Evolutionary conservation across 306 rosid genomes (phyloP).

Genomic region (Cicer arietinum): DNA sequence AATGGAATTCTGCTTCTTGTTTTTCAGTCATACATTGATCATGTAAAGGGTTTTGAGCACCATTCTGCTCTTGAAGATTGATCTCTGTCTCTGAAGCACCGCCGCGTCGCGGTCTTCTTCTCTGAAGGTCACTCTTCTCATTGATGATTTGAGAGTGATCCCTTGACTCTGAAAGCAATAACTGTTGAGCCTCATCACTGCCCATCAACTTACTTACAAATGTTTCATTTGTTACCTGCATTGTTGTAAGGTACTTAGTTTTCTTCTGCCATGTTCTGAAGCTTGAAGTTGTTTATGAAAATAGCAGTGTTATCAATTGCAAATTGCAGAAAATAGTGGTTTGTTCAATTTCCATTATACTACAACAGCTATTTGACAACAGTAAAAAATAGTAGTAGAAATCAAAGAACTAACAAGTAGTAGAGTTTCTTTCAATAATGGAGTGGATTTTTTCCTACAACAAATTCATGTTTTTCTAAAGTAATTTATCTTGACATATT

Average conservation of each 20-base stretch:
- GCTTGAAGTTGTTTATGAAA: background rate
- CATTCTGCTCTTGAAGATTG: slow-evolving; percentile 44
- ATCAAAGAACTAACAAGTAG: background rate
- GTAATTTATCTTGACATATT: too few species aligned
- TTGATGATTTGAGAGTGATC: slow-evolving; percentile 44
- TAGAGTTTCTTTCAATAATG: background rate
- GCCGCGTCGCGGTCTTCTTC: slow-evolving; percentile 47
- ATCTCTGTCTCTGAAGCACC: slow-evolving; percentile 32
- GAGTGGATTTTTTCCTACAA: background rate
- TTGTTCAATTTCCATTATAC: too few species aligned
- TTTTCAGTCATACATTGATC: slow-evolving; percentile 19
- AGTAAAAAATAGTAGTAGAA: background rate
- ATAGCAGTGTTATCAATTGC: background rate
- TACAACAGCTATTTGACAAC: too few species aligned
- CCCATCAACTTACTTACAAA: slow-evolving; percentile 54
- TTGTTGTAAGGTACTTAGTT: background rate
- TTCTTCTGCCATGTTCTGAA: background rate
- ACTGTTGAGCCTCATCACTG: slow-evolving; percentile 54
- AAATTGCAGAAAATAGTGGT: too few species aligned
- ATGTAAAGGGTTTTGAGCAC: slow-evolving; percentile 11
- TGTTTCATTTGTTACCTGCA: slow-evolving; percentile 41
- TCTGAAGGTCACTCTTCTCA: slow-evolving; percentile 57
- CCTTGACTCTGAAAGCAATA: slow-evolving; percentile 57
- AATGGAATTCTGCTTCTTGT: slow-evolving; percentile 50
- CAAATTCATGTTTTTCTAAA: too few species aligned